A percentile compares a stretch with the other conserved stretches of the same genome.
Evolutionary conservation across 139 green algal genomes (phyloP).

Genomic region (Coelastrella sp.): DNA sequence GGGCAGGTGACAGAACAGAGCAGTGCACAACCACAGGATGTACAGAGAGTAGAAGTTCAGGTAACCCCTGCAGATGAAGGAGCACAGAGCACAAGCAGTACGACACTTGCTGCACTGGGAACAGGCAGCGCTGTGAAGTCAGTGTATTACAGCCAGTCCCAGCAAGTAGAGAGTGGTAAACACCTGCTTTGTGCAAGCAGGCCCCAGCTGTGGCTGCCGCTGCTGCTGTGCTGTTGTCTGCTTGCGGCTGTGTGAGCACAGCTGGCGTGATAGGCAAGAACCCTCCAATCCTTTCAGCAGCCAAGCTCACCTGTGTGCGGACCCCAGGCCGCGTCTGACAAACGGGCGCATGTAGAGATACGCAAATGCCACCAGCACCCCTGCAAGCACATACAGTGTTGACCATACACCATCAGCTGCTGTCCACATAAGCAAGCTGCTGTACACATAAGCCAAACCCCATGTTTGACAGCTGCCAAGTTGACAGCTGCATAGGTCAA

Average conservation of each 20-base stretch:
- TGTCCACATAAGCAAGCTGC: too few relatives aligned
- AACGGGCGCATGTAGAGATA: conserved; percentile 89
- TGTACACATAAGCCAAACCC: too few relatives aligned
- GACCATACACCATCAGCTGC: too few relatives aligned
- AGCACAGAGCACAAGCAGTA: neutral
- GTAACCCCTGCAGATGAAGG: conserved; percentile 67
- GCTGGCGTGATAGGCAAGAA: too few relatives aligned
- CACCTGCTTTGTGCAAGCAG: too few relatives aligned
- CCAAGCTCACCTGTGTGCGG: conserved; percentile 66
- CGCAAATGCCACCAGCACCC: conserved; percentile 64
- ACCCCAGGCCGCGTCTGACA: conserved; percentile 80
- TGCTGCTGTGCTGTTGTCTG: neutral
- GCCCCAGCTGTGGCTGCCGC: neutral
- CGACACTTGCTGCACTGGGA: neutral
- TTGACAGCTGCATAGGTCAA: too few relatives aligned
- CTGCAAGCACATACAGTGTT: conserved; percentile 59
- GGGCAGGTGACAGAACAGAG: conserved; percentile 90
- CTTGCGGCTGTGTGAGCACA: too few relatives aligned
- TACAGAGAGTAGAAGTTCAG: conserved; percentile 89
- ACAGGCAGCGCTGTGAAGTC: too few relatives aligned
- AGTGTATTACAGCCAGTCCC: too few relatives aligned
- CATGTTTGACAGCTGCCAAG: too few relatives aligned
- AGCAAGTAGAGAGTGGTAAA: too few relatives aligned
- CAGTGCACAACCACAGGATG: conserved; percentile 86
- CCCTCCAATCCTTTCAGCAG: too few relatives aligned